A percentile compares a stretch with the other conserved stretches of the same genome.
These are phyloP conservation scores for Fonsecaea pugnacius DNA, from an alignment of 2,329 filamentous ascomycete genomes.

Conservation along the genomic window DNA sequence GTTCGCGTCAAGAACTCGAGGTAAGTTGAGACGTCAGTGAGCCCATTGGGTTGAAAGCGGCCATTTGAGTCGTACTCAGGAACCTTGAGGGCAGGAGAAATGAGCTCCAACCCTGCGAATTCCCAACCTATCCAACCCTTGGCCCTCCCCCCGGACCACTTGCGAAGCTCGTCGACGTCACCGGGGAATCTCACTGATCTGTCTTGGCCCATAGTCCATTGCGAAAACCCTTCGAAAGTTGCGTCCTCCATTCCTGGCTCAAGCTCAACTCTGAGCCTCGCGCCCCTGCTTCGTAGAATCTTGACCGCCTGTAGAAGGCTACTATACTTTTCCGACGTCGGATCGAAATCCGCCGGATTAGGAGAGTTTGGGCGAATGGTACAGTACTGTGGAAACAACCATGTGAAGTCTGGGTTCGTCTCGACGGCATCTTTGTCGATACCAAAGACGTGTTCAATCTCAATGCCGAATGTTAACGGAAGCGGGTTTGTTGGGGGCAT, in stretches of 20 bases:
- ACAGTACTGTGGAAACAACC: constrained; percentile 6
- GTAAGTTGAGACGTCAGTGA: constrained; percentile 1
- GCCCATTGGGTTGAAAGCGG: constrained; percentile 1
- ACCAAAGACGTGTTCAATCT: constrained; percentile 11
- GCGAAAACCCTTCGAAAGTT: background rate
- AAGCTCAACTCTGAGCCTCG: background rate
- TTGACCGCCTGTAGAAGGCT: constrained; percentile 1
- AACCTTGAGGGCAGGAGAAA: constrained; percentile 9
- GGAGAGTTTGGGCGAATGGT: background rate
- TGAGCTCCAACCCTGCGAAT: constrained; percentile 11
- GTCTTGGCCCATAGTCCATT: background rate
- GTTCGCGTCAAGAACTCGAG: background rate
- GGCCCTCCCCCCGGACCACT: background rate
- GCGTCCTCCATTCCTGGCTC: background rate
- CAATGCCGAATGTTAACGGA: constrained; percentile 8
- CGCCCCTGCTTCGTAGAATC: background rate
- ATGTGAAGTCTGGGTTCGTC: background rate
- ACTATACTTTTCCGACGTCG: background rate
- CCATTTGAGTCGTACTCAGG: background rate
- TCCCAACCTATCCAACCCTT: background rate
- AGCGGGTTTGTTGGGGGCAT: background rate
- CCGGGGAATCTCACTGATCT: background rate
- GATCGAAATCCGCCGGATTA: background rate
- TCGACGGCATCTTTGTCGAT: constrained; percentile 1
- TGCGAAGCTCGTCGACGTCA: background rate